phyloP scores from a whole-genome alignment of 352 stramenopile species.

The Pelagophyceae sp. region DNA sequence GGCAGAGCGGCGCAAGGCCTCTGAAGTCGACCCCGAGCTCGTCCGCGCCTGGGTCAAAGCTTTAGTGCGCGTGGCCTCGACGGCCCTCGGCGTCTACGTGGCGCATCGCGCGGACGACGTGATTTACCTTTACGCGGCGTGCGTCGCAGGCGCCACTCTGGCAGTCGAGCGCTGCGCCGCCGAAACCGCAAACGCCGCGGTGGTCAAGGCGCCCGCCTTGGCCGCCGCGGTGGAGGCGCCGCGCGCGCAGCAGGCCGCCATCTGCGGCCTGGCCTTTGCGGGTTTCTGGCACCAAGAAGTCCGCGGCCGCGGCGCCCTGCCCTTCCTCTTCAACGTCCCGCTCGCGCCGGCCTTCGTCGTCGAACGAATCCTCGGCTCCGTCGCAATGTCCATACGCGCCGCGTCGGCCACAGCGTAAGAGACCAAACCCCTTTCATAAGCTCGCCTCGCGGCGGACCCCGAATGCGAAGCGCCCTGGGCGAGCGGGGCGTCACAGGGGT shows the following conservation, averaged over 20 bases:
- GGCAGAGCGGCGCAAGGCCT: not conserved
- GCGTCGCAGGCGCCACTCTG: conserved; percentile 1
- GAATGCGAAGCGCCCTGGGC: too few species aligned
- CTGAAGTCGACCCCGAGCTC: not conserved
- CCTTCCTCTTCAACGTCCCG: not conserved
- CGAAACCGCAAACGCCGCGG: not conserved
- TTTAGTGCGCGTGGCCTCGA: not conserved
- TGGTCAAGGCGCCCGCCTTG: not conserved
- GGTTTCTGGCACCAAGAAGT: not conserved
- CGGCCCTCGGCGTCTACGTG: conserved; percentile 13
- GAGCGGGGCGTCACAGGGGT: too few species aligned
- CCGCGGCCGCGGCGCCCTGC: not conserved
- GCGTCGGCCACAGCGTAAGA: not conserved
- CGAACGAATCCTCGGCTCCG: not conserved
- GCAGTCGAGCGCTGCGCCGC: not conserved
- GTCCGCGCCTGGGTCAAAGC: not conserved
- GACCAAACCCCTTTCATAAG: too few species aligned
- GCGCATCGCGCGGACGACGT: conserved; percentile 16
- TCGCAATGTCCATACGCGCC: conserved; percentile 7
- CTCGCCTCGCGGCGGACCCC: too few species aligned
- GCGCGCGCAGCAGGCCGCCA: not conserved
- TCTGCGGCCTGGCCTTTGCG: not conserved
- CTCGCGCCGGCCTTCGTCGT: not conserved
- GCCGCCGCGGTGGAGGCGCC: not conserved
- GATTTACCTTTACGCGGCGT: conserved; percentile 6